Evolutionary conservation across 2,329 filamentous ascomycete genomes (phyloP).

Genomic region (Mycosphaerella arachidis): DNA sequence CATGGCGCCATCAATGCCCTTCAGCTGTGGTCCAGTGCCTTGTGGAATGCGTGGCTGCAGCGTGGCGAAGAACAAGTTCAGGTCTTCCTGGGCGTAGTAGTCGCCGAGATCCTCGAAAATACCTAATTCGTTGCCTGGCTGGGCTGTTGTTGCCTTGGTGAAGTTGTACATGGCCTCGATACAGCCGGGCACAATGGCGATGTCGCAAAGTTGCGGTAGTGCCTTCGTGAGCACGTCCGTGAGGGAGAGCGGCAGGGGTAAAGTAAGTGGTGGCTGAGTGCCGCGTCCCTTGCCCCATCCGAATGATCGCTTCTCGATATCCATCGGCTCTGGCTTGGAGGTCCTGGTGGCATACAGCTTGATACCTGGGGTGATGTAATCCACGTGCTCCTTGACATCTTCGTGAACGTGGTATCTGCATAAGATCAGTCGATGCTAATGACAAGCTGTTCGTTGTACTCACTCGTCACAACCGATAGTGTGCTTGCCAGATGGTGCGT

Average conservation of each 20-base stretch:
- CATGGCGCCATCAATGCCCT: slow-evolving; percentile 22
- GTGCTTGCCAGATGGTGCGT: slow-evolving; percentile 46
- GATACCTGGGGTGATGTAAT: slow-evolving; percentile 54
- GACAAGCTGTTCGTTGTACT: slow-evolving; percentile 23
- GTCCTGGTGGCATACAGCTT: slow-evolving; percentile 36
- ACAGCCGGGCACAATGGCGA: slow-evolving; percentile 39
- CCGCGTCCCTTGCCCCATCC: slow-evolving; percentile 11
- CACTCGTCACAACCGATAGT: slow-evolving; percentile 40
- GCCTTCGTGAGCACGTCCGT: slow-evolving; percentile 7
- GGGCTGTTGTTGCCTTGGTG: slow-evolving; percentile 14
- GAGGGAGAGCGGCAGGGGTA: slow-evolving; percentile 7
- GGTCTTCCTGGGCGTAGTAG: slow-evolving; percentile 42
- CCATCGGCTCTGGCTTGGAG: slow-evolving; percentile 12
- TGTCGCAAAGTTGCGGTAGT: slow-evolving; percentile 16
- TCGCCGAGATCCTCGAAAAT: slow-evolving; percentile 43
- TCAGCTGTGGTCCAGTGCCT: slow-evolving; percentile 26
- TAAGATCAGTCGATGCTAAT: neutral
- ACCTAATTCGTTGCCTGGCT: slow-evolving; percentile 40
- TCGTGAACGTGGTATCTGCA: slow-evolving; percentile 42
- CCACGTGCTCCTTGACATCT: slow-evolving; percentile 46
- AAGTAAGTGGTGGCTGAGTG: slow-evolving; percentile 14
- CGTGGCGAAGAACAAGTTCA: slow-evolving; percentile 33
- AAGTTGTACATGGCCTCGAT: slow-evolving; percentile 45
- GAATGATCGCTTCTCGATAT: slow-evolving; percentile 20
- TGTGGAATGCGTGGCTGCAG: slow-evolving; percentile 16